Conservation (phyloP, 2,329 filamentous ascomycete species). For the Rosellinia necatrix region DNA sequence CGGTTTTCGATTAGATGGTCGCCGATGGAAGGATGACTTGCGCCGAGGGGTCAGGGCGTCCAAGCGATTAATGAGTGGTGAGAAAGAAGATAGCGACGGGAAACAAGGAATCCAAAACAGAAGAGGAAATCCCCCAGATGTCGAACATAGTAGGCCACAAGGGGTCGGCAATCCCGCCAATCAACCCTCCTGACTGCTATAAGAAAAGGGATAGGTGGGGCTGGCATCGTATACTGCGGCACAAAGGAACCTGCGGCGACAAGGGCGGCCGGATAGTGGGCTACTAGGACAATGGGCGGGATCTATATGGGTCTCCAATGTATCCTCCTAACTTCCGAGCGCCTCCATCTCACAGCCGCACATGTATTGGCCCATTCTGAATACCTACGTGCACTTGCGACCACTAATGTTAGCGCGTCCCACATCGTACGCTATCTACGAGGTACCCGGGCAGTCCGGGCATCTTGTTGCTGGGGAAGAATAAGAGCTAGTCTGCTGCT, state of each 20-base stretch:
- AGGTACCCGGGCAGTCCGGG: no score
- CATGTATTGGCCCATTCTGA: background rate
- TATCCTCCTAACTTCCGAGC: background rate
- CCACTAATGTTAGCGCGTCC: no score
- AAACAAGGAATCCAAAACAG: conserved; percentile 27
- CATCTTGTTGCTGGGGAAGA: background rate
- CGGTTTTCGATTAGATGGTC: conserved; percentile 12
- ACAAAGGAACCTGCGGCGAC: background rate
- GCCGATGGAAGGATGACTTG: conserved; percentile 4
- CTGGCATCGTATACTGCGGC: background rate
- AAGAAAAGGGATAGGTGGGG: background rate
- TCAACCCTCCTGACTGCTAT: background rate
- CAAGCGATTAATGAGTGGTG: conserved; percentile 19
- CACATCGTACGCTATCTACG: background rate
- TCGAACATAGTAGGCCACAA: background rate
- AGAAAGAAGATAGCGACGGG: conserved; percentile 14
- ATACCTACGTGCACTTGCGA: no score
- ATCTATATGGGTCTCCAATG: background rate
- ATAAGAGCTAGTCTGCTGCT: no score
- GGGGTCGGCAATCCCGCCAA: conserved; percentile 4
- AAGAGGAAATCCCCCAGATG: conserved; percentile 14
- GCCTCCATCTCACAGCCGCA: background rate
- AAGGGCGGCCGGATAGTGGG: background rate
- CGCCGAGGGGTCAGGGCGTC: conserved; percentile 17
- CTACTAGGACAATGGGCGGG: background rate